phyloP scores from a whole-genome alignment of 2,329 filamentous ascomycete genomes.

The Talaromyces sp. region DNA sequence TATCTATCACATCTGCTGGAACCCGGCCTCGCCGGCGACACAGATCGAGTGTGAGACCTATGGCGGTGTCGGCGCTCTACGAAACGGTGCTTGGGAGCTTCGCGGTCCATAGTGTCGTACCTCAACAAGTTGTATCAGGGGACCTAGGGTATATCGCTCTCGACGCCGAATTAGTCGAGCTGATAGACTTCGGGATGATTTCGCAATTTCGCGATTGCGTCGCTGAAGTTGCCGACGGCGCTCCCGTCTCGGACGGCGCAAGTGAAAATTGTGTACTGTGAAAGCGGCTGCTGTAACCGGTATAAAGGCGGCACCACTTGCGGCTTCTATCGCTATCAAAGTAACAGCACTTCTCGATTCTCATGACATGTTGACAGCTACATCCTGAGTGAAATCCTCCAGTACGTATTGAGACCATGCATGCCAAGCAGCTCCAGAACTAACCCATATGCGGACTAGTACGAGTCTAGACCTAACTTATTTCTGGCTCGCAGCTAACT shows the following conservation, averaged over 20 bases:
- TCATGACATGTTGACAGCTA: background rate
- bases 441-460: background rate
- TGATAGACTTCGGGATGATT: too few relatives aligned
- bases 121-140: background rate
- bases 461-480: background rate
- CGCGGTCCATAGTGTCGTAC: slow-evolving; percentile 9
- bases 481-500: too few relatives aligned
- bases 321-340: background rate
- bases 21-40: slow-evolving; percentile 15
- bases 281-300: background rate
- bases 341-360: background rate
- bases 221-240: background rate
- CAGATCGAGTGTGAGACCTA: slow-evolving; percentile 17
- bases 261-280: too few relatives aligned
- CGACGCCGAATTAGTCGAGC: background rate
- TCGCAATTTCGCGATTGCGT: background rate
- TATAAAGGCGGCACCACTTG: background rate
- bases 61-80: background rate
- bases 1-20: slow-evolving; percentile 22
- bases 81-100: background rate
- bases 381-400: background rate
- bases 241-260: background rate
- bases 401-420: background rate
- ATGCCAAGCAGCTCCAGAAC: background rate
- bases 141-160: background rate